Percentiles rank a stretch among this genome's conserved stretches.
phyloP scores from a whole-genome alignment of 345 rosid species.

The Eucalyptus erythrocorys region DNA sequence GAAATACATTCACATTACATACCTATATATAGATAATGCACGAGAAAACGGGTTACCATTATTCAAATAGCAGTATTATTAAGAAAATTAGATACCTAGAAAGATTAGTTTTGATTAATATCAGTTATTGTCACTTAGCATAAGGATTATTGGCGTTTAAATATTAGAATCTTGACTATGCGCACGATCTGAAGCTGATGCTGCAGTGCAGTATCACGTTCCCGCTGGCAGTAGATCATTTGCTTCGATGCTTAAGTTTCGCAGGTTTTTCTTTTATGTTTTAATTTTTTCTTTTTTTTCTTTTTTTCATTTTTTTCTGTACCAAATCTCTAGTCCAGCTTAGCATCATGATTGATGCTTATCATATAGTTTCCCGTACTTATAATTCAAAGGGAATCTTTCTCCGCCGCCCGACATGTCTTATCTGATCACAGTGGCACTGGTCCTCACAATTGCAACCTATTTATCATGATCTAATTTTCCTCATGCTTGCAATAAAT shows the following conservation, averaged over 20 bases:
- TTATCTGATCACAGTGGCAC: neutral
- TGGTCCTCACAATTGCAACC: neutral
- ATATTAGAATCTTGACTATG: neutral
- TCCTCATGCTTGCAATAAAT: too few species aligned
- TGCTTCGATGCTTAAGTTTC: neutral
- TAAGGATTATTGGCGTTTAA: neutral
- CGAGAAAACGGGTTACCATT: neutral
- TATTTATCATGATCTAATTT: too few species aligned
- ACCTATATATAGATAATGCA: neutral
- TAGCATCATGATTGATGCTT: neutral
- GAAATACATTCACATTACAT: neutral
- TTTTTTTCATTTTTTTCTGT: too few species aligned
- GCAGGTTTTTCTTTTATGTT: neutral
- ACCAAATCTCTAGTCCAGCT: neutral
- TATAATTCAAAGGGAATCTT: neutral
- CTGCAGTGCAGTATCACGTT: neutral
- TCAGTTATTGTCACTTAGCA: neutral
- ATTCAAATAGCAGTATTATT: neutral
- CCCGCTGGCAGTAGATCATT: neutral
- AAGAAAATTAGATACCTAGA: neutral
- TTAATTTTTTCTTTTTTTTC: accelerated
- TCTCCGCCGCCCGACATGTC: neutral
- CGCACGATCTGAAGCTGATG: neutral
- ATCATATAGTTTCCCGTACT: neutral
- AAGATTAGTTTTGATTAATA: neutral